A percentile compares a stretch with the other conserved stretches of the same genome.
Evolutionary conservation across 805 yeast genomes (phyloP).

Genomic region (Teunomyces lycoperdinae): DNA sequence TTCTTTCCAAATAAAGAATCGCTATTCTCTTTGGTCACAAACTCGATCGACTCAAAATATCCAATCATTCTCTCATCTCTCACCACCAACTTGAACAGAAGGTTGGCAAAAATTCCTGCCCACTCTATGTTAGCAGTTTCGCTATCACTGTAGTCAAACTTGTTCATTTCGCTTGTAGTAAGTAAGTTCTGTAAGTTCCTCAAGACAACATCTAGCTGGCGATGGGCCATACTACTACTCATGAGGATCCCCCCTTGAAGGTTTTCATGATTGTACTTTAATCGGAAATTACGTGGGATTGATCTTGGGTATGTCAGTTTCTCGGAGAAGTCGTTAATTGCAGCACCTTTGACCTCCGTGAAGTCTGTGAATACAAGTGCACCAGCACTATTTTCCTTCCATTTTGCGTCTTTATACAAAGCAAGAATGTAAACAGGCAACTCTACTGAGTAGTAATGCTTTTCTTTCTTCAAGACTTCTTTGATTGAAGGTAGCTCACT

Average conservation of each 20-base stretch:
- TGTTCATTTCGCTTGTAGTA: neutral
- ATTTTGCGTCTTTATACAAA: slow-evolving; percentile 3
- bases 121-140: neutral
- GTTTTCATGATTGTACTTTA: neutral
- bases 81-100: neutral
- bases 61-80: neutral
- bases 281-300: neutral
- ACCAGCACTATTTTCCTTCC: slow-evolving; percentile 4
- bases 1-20: neutral
- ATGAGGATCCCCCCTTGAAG: neutral
- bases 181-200: neutral
- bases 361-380: slow-evolving; percentile 9
- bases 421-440: slow-evolving; percentile 10
- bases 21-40: neutral
- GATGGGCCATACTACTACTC: neutral
- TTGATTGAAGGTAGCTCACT: neutral
- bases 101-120: neutral
- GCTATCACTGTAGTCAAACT: neutral
- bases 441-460: neutral
- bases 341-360: slow-evolving; percentile 4
- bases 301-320: neutral
- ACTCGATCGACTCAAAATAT: neutral
- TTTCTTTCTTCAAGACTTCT: neutral
- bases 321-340: neutral
- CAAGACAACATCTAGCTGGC: neutral